Evolutionary conservation across 176 grass and related monocot genomes (phyloP), one percentile per base, ranked within the genome.

Genomic region (Aegilops bicornis): DNA sequence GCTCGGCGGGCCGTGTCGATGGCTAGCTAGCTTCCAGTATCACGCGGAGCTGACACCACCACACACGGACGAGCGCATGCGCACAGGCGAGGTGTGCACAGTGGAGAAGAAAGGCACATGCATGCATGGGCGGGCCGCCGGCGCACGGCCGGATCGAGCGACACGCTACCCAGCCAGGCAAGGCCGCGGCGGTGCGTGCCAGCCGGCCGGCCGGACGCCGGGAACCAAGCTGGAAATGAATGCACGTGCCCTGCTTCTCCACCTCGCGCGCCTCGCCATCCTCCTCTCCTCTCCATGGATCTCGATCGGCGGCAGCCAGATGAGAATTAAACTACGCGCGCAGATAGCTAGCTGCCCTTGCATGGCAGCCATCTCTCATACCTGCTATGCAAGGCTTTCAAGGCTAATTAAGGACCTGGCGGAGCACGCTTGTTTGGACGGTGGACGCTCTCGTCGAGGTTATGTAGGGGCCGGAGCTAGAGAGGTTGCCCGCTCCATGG

Each of bases 221-320:
- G 50, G 50, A 54, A 54, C 5, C 16, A 11, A 64, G 25, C 66
- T 9, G 31, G 32, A 24, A 56, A 23, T 30, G 71, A 36, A 83
- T 83, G 88, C 90, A 91, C 82, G 90, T 91, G 78, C 86, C 90
- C 90, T 91, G 90, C 90, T 91, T 91, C 90, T 91, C 90, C 90
- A 91, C 82, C 90, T 78, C 71, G 82, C 90, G 64, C 78, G 47
- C 90, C 86, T 88, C 82, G 82, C 90, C 90, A 82, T 78, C 79
- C 24, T 52, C 64, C 24, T 5, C 36, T 71, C 69, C 35, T 73
- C 39, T 71, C 68, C 32, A 40, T 47, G 56, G 56, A 59, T 22
- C 1, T 31, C 42, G 32, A 37, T 56, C 19, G 77, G 20, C 11
- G 12, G 76, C 58, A 43, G 39, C 20, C 29, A 20, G 50, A 6